These are phyloP conservation scores for Alternaria triticimaculans DNA, from an alignment of 2,329 filamentous ascomycete species.

Conservation along the genomic window DNA sequence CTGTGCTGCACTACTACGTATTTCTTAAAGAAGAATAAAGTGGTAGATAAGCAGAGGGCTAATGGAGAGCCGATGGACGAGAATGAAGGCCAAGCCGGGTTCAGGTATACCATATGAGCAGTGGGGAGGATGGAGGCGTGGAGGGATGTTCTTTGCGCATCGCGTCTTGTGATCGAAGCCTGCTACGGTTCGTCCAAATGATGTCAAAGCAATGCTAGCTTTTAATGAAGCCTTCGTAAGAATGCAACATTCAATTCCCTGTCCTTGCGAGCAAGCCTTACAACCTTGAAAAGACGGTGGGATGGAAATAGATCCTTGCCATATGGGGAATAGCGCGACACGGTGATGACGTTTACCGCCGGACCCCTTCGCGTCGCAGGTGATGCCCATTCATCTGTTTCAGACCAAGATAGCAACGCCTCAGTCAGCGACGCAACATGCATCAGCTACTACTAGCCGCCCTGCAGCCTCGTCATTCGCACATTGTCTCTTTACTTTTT, in stretches of 20 bases:
- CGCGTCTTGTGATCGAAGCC: background rate
- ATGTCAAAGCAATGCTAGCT: background rate
- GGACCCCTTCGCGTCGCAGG: slow-evolving; percentile 2
- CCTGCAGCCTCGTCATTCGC: slow-evolving; percentile 1
- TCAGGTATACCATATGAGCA: slow-evolving; percentile 20
- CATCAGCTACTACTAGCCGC: slow-evolving; percentile 3
- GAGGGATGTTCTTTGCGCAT: background rate
- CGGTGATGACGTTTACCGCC: background rate
- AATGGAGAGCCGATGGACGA: slow-evolving; percentile 20
- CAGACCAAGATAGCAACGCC: slow-evolving; percentile 8
- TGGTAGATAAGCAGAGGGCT: slow-evolving; percentile 14
- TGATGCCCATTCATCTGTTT: slow-evolving; percentile 6
- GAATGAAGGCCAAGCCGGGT: slow-evolving; percentile 28
- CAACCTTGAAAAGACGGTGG: background rate
- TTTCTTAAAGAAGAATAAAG: slow-evolving; percentile 25
- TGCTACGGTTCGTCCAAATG: background rate
- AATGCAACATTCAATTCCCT: background rate
- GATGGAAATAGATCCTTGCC: background rate
- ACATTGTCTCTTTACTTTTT: background rate
- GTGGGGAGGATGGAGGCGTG: background rate
- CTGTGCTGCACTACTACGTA: slow-evolving; percentile 15
- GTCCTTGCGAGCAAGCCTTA: background rate
- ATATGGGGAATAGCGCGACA: background rate
- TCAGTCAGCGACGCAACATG: slow-evolving; percentile 17
- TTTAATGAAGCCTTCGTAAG: background rate